These are phyloP conservation scores for Saussurea involucrata DNA, from an alignment of 129 eudicot genomes.

Conservation along the genomic window DNA sequence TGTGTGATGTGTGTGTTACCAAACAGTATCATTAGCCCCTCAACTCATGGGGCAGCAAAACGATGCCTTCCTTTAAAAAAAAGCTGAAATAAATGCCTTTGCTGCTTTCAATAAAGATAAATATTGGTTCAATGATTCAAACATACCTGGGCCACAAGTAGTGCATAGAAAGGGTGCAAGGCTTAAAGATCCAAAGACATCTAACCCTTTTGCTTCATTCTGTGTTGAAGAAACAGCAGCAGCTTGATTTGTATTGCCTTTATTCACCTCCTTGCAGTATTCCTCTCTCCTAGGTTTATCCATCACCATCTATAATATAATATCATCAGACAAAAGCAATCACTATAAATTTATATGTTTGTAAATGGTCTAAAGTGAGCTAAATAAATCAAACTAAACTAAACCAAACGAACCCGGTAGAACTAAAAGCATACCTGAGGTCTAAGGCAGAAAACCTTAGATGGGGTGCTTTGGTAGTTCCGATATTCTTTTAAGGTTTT, in stretches of 20 bases:
- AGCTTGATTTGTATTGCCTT: conserved; percentile 10
- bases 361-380: not conserved
- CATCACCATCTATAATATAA: too few species aligned
- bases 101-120: conserved; percentile 19
- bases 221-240: conserved; percentile 1
- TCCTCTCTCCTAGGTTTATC: conserved; percentile 24
- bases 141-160: not conserved
- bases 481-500: too few species aligned
- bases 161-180: conserved; percentile 16
- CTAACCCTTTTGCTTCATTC: conserved; percentile 14
- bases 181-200: conserved; percentile 14
- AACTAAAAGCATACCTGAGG: conserved; percentile 22
- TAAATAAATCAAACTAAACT: too few species aligned
- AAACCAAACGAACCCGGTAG: too few species aligned
- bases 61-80: conserved; percentile 27
- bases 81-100: conserved; percentile 15
- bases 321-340: too few species aligned
- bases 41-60: conserved; percentile 31
- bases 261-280: conserved; percentile 23
- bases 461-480: conserved; percentile 27
- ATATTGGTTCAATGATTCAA: not conserved
- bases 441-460: conserved; percentile 15
- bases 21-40: conserved; percentile 27
- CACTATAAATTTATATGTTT: too few species aligned
- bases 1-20: not conserved